phyloP scores from a whole-genome alignment of 345 rosid genomes.

The Moringa oleifera region DNA sequence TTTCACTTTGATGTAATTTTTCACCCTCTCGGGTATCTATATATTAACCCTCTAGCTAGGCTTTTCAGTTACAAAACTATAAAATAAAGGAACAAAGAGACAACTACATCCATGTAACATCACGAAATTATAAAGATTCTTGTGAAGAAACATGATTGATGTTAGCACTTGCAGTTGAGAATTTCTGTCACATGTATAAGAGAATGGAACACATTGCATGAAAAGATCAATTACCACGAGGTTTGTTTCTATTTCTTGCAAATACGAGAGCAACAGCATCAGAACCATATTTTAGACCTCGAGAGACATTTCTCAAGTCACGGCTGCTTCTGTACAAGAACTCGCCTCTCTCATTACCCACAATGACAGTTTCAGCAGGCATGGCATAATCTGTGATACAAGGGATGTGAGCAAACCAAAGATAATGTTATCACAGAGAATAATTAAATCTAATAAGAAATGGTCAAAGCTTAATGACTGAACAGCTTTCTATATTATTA shows the following conservation, averaged over 20 bases:
- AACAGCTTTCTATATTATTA: too few species aligned
- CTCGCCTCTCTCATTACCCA: slow-evolving; percentile 54
- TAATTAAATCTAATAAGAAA: too few species aligned
- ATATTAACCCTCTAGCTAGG: background rate
- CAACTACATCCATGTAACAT: too few species aligned
- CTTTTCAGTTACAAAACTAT: background rate
- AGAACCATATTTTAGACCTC: background rate
- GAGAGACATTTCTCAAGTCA: slow-evolving; percentile 13
- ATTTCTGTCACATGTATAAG: background rate
- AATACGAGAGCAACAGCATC: slow-evolving; percentile 60
- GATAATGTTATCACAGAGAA: background rate
- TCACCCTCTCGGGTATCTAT: too few species aligned
- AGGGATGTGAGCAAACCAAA: slow-evolving; percentile 14
- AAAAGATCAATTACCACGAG: slow-evolving; percentile 37
- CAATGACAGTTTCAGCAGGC: slow-evolving; percentile 62
- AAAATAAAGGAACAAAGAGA: background rate
- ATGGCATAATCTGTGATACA: slow-evolving; percentile 55
- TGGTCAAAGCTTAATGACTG: too few species aligned
- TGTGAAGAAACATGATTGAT: too few species aligned
- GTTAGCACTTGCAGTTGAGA: background rate
- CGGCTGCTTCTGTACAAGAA: slow-evolving; percentile 35
- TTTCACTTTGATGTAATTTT: too few species aligned
- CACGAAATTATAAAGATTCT: background rate
- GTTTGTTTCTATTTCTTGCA: slow-evolving; percentile 59
- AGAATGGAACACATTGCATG: slow-evolving; percentile 6